Conservation (phyloP, 139 green algal species). For the Mychonastes homosphaera region DNA sequence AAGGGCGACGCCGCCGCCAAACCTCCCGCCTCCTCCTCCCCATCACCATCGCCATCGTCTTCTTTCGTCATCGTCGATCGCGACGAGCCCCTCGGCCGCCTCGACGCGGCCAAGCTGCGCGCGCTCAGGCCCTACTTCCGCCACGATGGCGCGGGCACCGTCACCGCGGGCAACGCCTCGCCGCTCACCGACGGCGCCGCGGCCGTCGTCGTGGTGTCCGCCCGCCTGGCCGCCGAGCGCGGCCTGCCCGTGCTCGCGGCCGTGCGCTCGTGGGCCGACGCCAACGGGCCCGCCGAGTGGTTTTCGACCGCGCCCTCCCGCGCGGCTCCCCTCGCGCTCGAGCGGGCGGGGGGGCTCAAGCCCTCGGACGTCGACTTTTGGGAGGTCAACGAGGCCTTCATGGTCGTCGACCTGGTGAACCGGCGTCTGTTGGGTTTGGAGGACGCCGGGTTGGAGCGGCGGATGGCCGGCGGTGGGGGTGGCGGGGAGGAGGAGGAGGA, state of each 20-base stretch:
- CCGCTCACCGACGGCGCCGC: constrained; percentile 80
- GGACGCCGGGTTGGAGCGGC: constrained; percentile 3
- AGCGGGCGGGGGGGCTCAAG: constrained; percentile 19
- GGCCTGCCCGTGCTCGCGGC: constrained; percentile 47
- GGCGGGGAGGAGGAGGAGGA: not conserved
- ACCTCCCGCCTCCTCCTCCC: not conserved
- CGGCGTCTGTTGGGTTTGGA: constrained; percentile 19
- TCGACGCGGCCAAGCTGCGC: constrained; percentile 60
- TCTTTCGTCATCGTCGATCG: not conserved
- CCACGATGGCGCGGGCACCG: constrained; percentile 35
- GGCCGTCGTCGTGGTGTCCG: constrained; percentile 62
- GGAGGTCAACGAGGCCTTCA: constrained; percentile 89
- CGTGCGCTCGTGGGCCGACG: constrained; percentile 59
- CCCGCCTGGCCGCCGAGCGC: constrained; percentile 26
- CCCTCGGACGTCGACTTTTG: constrained; percentile 55
- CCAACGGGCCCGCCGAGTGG: constrained; percentile 50
- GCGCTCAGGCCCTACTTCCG: constrained; percentile 67
- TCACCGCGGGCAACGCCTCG: constrained; percentile 80
- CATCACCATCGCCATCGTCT: too few relatives aligned
- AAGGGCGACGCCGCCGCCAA: not conserved
- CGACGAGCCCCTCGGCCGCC: constrained; percentile 60
- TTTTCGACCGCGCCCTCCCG: constrained; percentile 66
- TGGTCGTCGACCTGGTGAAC: constrained; percentile 48
- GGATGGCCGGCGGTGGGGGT: not conserved
- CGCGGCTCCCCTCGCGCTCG: not conserved